A percentile compares a stretch with the other conserved stretches of the same genome.
Evolutionary conservation across 306 rosid genomes (phyloP).

Genomic region (Vigna hirtella): DNA sequence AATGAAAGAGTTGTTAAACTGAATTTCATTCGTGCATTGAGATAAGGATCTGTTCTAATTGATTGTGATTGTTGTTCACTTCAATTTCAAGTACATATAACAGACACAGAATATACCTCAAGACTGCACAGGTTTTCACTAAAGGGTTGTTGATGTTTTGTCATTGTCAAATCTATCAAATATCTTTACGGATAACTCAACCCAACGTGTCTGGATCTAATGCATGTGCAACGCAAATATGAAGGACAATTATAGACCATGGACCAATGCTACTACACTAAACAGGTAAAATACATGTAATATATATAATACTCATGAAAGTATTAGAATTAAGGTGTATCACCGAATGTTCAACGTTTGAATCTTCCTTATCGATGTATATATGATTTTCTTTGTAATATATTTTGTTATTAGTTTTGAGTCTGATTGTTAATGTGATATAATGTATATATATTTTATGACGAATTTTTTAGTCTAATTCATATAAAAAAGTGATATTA

Average conservation of each 20-base stretch:
- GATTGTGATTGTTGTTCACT: constrained; percentile 20
- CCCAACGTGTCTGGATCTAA: constrained; percentile 10
- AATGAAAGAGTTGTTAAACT: not conserved
- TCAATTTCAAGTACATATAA: not conserved
- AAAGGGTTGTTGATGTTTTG: constrained; percentile 1
- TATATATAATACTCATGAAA: constrained; percentile 3
- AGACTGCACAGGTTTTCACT: not conserved
- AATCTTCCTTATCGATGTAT: constrained; percentile 23
- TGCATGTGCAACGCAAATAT: not conserved
- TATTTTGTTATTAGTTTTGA: constrained; percentile 14
- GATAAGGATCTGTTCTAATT: not conserved
- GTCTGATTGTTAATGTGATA: not conserved
- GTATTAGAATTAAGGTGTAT: not conserved
- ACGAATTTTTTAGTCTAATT: too few relatives aligned
- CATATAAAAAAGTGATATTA: too few relatives aligned
- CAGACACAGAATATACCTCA: not conserved
- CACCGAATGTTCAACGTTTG: not conserved
- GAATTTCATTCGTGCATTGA: not conserved
- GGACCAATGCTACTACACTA: constrained; percentile 4
- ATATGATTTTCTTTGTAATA: constrained; percentile 13
- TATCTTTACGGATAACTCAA: constrained; percentile 31
- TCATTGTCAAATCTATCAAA: constrained; percentile 39
- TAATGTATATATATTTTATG: too few relatives aligned
- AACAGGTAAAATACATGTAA: not conserved
- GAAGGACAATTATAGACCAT: constrained; percentile 13